These are phyloP conservation scores for Penicillium simplicissimum DNA, from an alignment of 495 filamentous ascomycete species.

Conservation along the genomic window DNA sequence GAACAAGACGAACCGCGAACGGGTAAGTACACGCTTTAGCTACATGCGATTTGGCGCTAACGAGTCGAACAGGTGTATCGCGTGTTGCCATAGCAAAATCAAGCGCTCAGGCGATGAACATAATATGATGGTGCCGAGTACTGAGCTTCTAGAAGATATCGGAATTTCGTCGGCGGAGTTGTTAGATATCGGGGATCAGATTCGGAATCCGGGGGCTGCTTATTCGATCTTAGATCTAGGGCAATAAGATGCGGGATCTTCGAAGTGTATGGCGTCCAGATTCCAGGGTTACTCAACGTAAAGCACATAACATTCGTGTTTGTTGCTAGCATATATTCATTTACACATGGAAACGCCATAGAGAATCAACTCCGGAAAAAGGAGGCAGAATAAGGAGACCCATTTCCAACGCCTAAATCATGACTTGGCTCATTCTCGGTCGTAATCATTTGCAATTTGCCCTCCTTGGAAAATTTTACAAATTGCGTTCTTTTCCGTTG, in stretches of 20 bases:
- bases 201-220: neutral
- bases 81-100: too few relatives aligned
- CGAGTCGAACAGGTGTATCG: too few relatives aligned
- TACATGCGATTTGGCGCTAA: too few relatives aligned
- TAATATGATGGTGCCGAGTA: neutral
- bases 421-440: slow-evolving; percentile 7
- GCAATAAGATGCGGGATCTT: neutral
- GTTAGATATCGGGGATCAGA: neutral
- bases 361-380: slow-evolving; percentile 2
- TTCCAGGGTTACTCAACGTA: neutral
- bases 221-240: neutral
- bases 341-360: slow-evolving; percentile 11
- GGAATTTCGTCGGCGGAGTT: neutral
- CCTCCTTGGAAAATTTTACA: neutral
- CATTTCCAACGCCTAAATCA: slow-evolving; percentile 14
- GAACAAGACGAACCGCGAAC: too few relatives aligned
- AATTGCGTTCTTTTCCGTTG: slow-evolving; percentile 12
- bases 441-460: slow-evolving; percentile 6
- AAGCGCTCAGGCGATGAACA: too few relatives aligned
- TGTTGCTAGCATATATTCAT: slow-evolving; percentile 11
- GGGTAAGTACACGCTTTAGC: too few relatives aligned
- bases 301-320: neutral
- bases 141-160: neutral
- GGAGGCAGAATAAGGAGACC: slow-evolving; percentile 6
- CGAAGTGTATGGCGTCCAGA: neutral